Evolutionary conservation across 352 stramenopile genomes (phyloP).

Genomic region (Aphanomyces invadans): DNA sequence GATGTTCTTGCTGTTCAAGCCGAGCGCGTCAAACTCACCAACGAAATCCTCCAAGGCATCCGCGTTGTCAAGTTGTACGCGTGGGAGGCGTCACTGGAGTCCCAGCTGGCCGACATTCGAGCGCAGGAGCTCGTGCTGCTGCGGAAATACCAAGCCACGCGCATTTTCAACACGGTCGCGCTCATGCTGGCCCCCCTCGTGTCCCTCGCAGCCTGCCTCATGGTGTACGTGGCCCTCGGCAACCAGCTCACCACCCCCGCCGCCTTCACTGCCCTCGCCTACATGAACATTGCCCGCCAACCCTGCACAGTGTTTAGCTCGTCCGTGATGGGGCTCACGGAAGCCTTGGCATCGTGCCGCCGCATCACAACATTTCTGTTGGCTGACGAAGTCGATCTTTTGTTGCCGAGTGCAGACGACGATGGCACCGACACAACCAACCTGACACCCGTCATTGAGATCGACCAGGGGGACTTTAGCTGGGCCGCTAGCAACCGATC

Average conservation of each 20-base stretch:
- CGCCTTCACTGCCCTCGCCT: conserved; percentile 43
- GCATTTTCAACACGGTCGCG: conserved; percentile 51
- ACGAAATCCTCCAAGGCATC: conserved; percentile 88
- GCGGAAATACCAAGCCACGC: conserved; percentile 43
- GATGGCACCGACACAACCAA: not conserved
- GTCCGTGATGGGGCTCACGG: conserved; percentile 35
- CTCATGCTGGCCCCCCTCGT: conserved; percentile 47
- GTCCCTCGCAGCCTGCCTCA: conserved; percentile 37
- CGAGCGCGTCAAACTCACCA: conserved; percentile 87
- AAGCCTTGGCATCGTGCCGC: conserved; percentile 36
- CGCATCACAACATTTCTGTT: conserved; percentile 42
- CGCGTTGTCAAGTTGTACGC: conserved; percentile 87
- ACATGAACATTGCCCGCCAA: conserved; percentile 48
- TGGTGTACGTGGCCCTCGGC: conserved; percentile 47
- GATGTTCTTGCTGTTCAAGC: conserved; percentile 37
- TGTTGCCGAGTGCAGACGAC: not conserved
- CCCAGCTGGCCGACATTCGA: conserved; percentile 35
- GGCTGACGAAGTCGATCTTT: conserved; percentile 31
- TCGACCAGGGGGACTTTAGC: conserved; percentile 31
- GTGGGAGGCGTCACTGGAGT: conserved; percentile 51
- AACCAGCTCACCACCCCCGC: conserved; percentile 52
- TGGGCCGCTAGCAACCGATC: conserved; percentile 21
- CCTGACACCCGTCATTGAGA: not conserved
- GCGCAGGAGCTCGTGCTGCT: conserved; percentile 37
- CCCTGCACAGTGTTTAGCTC: conserved; percentile 50